Base-by-base conservation (phyloP, 257 asterid genomes). In the Phtheirospermum japonicum region DNA sequence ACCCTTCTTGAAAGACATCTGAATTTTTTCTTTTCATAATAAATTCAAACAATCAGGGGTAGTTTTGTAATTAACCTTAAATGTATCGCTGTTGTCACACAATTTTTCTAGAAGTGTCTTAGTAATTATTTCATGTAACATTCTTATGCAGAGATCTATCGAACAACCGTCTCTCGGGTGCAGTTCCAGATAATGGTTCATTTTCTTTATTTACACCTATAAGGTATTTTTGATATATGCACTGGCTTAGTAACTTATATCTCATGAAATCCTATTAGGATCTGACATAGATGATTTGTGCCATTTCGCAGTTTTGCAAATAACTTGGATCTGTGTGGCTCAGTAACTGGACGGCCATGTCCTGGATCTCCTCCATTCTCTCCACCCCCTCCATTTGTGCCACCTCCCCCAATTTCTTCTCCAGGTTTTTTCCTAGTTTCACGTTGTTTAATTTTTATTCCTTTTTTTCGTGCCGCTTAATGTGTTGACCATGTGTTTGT, bases 351-450 rank as follows among this genome's bases (percentile, higher is more conserved):
- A 61, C 83, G 78, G 20, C 98, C 98, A 43, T 91, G 98, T 80
- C 98, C 98, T 4, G 98, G 98, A 68, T 89, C 98, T 60, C 98
- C 98, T 66, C 98, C 98, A 49, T 91, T 91, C 73, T 91, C 98
- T 71, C 98, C 98, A 58, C 98, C 98, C 2, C 98, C 97, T 75
- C 98, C 98, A 5, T 91, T 91, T 79, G 77, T 91, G 40, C 95
- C 94, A 43, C 97, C 90, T 5, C 87, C 97, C 51, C 95, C 97
- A 48, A 68, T 88, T 70, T 66, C 96, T 49, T 28, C 85, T 57
- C 92, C 97, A 74, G 97, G 97, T n/a, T n/a, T 90, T 68, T 65
- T 75, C 31, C 53, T 59, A 48, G 53, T 39, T 57, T 31, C n/a
- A n/a, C n/a, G n/a, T 10, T 12, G 18, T 23, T 54, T 54, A 2